These are phyloP conservation scores for Macadamia tetraphylla DNA, from an alignment of 164 flowering plant species.

Conservation along the genomic window DNA sequence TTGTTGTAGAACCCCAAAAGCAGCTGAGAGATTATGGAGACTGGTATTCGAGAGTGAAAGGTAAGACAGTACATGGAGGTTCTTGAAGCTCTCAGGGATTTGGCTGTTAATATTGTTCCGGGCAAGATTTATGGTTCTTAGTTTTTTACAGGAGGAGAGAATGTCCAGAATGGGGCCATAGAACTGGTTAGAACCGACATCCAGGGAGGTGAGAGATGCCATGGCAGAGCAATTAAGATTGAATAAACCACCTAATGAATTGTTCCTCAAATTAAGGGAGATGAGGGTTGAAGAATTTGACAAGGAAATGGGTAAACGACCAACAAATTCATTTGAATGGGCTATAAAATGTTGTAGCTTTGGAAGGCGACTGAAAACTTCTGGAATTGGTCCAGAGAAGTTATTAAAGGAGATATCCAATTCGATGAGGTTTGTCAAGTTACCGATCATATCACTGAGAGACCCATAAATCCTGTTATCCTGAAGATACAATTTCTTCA, in stretches of 20 bases:
- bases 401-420: slow-evolving; percentile 11
- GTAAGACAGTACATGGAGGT: slow-evolving; percentile 9
- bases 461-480: slow-evolving; percentile 12
- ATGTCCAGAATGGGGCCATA: slow-evolving; percentile 13
- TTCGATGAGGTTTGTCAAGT: slow-evolving; percentile 14
- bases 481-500: slow-evolving; percentile 7
- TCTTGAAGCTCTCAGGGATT: slow-evolving; percentile 11
- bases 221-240: slow-evolving; percentile 12
- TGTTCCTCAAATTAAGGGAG: slow-evolving; percentile 11
- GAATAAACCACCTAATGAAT: slow-evolving; percentile 13
- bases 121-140: slow-evolving; percentile 15
- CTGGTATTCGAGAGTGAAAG: slow-evolving; percentile 14
- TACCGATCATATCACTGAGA: slow-evolving; percentile 5
- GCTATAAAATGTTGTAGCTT: slow-evolving; percentile 13
- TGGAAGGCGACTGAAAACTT: slow-evolving; percentile 5
- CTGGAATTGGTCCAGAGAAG: slow-evolving; percentile 13
- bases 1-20: slow-evolving; percentile 12
- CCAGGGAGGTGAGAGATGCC: slow-evolving; percentile 10
- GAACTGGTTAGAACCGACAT: slow-evolving; percentile 14
- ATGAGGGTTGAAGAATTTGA: slow-evolving; percentile 7
- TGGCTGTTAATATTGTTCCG: slow-evolving; percentile 4
- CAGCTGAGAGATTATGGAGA: slow-evolving; percentile 10
- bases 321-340: slow-evolving; percentile 13
- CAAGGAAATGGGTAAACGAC: slow-evolving; percentile 15
- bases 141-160: slow-evolving; percentile 8